Evolutionary conservation across 371 early-diverging fungal genomes (phyloP), one percentile per base, ranked within the genome.

Genomic region (Mortierella sp.): DNA sequence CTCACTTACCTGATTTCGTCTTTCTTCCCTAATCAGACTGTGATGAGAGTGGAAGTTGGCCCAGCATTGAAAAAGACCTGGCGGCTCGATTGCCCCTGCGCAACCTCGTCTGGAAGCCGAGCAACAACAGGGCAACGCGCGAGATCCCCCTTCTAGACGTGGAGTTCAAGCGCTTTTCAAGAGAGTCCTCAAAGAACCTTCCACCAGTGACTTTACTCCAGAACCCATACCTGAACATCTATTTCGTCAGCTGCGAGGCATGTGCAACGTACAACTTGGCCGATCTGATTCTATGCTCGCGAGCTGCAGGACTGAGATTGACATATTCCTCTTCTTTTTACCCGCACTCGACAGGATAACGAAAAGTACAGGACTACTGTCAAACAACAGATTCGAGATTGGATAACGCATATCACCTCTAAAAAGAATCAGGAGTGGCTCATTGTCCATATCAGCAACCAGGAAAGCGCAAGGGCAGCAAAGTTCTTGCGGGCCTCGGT

Each of bases 401-500:
- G 98, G 98, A 80, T 94, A 10, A 89, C 90, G 52, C 77, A 85
- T 12, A 88, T 94, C 17, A 81, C 83, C 14, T 81, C 85, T 19
- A 92, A 92, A 61, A 93, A 92, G 82, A 91, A 90, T 60, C 95
- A 95, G 78, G 96, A 95, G 79, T 96, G 96, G 96, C 71, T 95
- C 37, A 90, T 97, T 57, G 92, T 96, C 6, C 92, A 95, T 78
- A 85, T 96, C 9, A 85, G 90, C 25, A 87, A 84, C 31, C 86
- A 88, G n/a, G 91, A 89, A 41, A 82, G 87, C 1, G 61, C 78
- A 3, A 83, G 83, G 64, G 67, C 83, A 19, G 81, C 86, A 41
- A 90, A 85, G 64, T 92, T 91, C 64, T 78, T 94, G 49, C 88
- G 91, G 27, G 79, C 91, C 0, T 86, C 93, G 0, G 88, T 96